These are phyloP conservation scores for Phytophthora ramorum DNA, from an alignment of 352 stramenopile species.

Conservation along the genomic window DNA sequence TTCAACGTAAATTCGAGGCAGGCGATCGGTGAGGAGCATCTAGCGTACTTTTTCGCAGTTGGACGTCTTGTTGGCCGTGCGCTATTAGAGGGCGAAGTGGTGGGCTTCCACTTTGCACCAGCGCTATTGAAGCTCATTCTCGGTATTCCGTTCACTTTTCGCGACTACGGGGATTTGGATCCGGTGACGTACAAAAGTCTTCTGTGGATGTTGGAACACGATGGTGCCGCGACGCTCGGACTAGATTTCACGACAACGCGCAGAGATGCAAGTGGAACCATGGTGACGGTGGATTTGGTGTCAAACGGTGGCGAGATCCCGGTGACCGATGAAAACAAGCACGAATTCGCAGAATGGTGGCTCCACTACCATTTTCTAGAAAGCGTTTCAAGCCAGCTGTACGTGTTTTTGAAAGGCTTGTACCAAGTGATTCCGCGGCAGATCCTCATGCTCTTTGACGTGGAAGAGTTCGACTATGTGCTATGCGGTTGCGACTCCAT, in stretches of 20 bases:
- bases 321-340: constrained; percentile 93
- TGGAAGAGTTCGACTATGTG: constrained; percentile 95
- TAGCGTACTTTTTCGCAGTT: constrained; percentile 54
- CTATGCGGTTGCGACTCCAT: constrained; percentile 94
- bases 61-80: constrained; percentile 57
- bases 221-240: constrained; percentile 43
- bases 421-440: constrained; percentile 94
- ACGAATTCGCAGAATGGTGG: constrained; percentile 85
- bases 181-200: constrained; percentile 55
- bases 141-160: constrained; percentile 46
- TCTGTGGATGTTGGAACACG: constrained; percentile 54
- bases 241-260: constrained; percentile 51
- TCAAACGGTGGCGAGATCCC: constrained; percentile 50
- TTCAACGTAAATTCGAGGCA: constrained; percentile 52
- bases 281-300: constrained; percentile 50
- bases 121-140: constrained; percentile 61
- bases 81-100: constrained; percentile 89
- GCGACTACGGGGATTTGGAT: constrained; percentile 53
- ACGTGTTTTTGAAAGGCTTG: constrained; percentile 90
- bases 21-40: constrained; percentile 39
- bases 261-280: constrained; percentile 15
- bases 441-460: constrained; percentile 94
- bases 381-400: constrained; percentile 81
- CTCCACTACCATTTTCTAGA: constrained; percentile 93
- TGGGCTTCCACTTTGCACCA: constrained; percentile 89